phyloP scores from a whole-genome alignment of 768 basidiomycete species.

The Boletellus ananas region DNA sequence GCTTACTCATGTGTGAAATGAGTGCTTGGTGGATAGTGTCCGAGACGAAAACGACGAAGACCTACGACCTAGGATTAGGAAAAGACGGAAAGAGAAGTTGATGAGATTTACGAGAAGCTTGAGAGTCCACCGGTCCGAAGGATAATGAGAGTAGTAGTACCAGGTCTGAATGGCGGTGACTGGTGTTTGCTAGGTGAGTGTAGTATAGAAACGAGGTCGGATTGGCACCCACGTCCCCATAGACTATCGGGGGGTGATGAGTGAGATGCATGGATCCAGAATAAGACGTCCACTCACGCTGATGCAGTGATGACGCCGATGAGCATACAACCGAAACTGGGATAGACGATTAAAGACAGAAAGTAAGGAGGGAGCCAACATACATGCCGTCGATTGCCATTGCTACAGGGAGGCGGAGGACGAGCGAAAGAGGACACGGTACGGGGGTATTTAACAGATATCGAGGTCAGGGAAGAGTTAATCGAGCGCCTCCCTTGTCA shows the following conservation, averaged over 20 bases:
- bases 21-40: slow-evolving; percentile 53
- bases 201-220: background rate
- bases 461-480: background rate
- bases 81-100: background rate
- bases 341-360: background rate
- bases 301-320: slow-evolving; percentile 49
- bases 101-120: slow-evolving; percentile 40
- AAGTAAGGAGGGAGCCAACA: slow-evolving; percentile 2
- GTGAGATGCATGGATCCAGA: background rate
- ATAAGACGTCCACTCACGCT: slow-evolving; percentile 35
- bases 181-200: slow-evolving; percentile 19
- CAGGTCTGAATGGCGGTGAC: slow-evolving; percentile 55
- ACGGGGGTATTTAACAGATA: background rate
- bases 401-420: background rate
- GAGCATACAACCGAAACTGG: slow-evolving; percentile 47
- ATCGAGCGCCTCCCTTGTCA: background rate
- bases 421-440: background rate
- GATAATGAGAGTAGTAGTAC: slow-evolving; percentile 50
- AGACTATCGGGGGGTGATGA: slow-evolving; percentile 33
- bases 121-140: slow-evolving; percentile 46
- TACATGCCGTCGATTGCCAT: slow-evolving; percentile 34
- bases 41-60: slow-evolving; percentile 43
- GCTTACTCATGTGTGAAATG: slow-evolving; percentile 48
- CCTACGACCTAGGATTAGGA: slow-evolving; percentile 33
- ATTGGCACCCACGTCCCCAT: slow-evolving; percentile 43